phyloP scores from a whole-genome alignment of 805 yeast species.

The Saccharomycopsis malanga region DNA sequence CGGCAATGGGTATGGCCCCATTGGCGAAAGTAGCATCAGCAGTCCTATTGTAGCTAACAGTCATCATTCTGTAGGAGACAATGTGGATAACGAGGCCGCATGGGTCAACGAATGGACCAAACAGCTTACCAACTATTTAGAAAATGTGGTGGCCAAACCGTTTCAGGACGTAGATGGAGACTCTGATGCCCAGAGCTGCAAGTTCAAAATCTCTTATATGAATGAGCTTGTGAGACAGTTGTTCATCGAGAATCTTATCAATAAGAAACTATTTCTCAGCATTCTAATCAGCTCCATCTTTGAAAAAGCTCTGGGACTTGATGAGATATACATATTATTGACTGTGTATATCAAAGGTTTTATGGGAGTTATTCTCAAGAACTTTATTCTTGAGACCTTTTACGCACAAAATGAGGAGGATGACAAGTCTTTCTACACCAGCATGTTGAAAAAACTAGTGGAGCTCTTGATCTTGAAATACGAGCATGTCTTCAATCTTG shows the following conservation, averaged over 20 bases:
- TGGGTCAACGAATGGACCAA: constrained; percentile 91
- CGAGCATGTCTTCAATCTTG: constrained; percentile 9
- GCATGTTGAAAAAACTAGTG: constrained; percentile 10
- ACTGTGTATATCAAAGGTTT: constrained; percentile 29
- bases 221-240: constrained; percentile 55
- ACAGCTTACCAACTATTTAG: constrained; percentile 54
- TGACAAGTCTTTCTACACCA: constrained; percentile 12
- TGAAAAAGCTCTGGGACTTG: constrained; percentile 28
- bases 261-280: constrained; percentile 50
- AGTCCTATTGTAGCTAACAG: constrained; percentile 2
- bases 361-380: constrained; percentile 10
- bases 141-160: constrained; percentile 21
- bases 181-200: constrained; percentile 32
- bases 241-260: constrained; percentile 62
- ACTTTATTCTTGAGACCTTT: constrained; percentile 8
- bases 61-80: constrained; percentile 16
- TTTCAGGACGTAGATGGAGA: background rate
- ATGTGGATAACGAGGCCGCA: constrained; percentile 37
- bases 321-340: constrained; percentile 38
- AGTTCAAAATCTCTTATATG: constrained; percentile 49
- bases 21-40: constrained; percentile 8
- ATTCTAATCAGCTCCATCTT: constrained; percentile 53
- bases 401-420: background rate
- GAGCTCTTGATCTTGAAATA: constrained; percentile 16
- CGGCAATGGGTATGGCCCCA: constrained; percentile 20